Conservation (phyloP, 345 rosid genomes). For the Salix koriyanagi region DNA sequence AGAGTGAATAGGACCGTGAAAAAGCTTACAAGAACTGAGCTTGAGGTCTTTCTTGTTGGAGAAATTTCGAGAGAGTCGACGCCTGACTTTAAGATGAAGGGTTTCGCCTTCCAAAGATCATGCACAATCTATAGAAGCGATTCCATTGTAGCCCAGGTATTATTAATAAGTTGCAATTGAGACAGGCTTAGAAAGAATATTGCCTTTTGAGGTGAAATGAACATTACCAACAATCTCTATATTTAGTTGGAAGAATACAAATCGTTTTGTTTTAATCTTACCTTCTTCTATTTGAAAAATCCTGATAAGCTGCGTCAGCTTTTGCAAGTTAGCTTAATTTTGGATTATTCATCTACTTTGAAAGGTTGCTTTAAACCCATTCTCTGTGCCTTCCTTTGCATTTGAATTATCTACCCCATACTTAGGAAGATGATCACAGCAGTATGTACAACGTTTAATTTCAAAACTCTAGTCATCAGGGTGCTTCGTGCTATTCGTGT, state of each 20-base stretch:
- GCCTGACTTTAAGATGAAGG: conserved; percentile 49
- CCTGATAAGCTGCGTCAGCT: too few species aligned
- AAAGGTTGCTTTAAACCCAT: too few species aligned
- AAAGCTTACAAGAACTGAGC: conserved; percentile 50
- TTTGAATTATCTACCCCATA: not conserved
- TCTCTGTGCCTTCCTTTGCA: not conserved
- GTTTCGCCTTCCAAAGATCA: conserved; percentile 69
- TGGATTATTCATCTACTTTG: not conserved
- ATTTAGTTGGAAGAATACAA: not conserved
- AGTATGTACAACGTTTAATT: too few species aligned
- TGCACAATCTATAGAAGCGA: conserved; percentile 63
- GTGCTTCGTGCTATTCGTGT: too few species aligned
- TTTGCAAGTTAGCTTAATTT: too few species aligned
- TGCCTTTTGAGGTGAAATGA: too few species aligned
- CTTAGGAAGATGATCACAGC: too few species aligned
- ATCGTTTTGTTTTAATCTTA: not conserved
- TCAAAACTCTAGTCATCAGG: too few species aligned
- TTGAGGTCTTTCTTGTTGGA: conserved; percentile 46
- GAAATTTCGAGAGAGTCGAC: conserved; percentile 27
- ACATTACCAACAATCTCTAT: not conserved
- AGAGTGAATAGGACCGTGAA: conserved; percentile 49
- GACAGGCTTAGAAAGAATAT: not conserved
- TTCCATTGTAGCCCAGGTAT: conserved; percentile 76
- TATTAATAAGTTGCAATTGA: not conserved
- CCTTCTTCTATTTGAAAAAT: not conserved